A percentile compares a stretch with the other conserved stretches of the same genome.
phyloP scores from a whole-genome alignment of 805 yeast species.

The Grigorovia humatica region DNA sequence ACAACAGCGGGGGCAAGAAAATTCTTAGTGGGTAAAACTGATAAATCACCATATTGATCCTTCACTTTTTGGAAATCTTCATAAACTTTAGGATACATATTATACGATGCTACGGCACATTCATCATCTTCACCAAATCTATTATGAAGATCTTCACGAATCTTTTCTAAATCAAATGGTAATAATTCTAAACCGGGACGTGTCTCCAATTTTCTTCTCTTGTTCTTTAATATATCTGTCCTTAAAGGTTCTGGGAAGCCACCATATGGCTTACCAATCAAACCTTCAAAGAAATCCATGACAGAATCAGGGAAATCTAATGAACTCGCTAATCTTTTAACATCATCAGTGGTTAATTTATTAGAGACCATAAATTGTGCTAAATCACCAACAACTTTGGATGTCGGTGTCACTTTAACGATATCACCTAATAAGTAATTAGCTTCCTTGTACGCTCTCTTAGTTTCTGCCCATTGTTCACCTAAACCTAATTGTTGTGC shows the following conservation, averaged over 20 bases:
- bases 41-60: conserved; percentile 82
- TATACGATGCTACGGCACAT: conserved; percentile 86
- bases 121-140: conserved; percentile 75
- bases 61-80: conserved; percentile 70
- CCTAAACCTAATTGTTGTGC: conserved; percentile 99
- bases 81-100: conserved; percentile 97
- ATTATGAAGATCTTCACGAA: conserved; percentile 61
- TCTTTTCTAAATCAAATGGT: conserved; percentile 68
- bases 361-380: conserved; percentile 99
- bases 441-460: conserved; percentile 87
- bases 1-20: conserved; percentile 81
- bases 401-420: conserved; percentile 97
- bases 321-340: conserved; percentile 73
- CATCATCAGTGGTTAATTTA: conserved; percentile 78
- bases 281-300: conserved; percentile 95
- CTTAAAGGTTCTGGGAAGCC: conserved; percentile 99
- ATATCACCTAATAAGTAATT: conserved; percentile 87
- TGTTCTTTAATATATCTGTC: conserved; percentile 78
- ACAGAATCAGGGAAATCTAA: conserved; percentile 98
- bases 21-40: conserved; percentile 85
- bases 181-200: conserved; percentile 89
- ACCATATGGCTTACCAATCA: conserved; percentile 98
- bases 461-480: conserved; percentile 91
- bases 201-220: conserved; percentile 77
- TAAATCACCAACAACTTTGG: conserved; percentile 98